Percentiles rank a stretch among this genome's conserved stretches.
phyloP scores from a whole-genome alignment of 306 rosid genomes.

The Pterocarpus macrocarpus region DNA sequence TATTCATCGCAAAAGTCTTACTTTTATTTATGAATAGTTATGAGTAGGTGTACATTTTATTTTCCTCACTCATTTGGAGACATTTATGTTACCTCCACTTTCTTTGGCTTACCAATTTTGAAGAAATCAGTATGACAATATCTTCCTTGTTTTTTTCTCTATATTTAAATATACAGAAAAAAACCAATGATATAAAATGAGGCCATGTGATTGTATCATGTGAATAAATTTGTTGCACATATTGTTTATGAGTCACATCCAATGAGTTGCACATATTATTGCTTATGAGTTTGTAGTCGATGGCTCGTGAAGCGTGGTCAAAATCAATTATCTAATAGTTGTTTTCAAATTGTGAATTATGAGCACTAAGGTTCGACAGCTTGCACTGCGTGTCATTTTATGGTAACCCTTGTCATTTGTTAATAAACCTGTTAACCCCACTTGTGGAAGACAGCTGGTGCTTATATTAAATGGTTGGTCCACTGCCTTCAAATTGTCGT shows the following conservation, averaged over 20 bases:
- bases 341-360: slow-evolving; percentile 29
- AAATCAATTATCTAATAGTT: slow-evolving; percentile 14
- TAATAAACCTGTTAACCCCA: slow-evolving; percentile 17
- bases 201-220: slow-evolving; percentile 37
- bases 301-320: slow-evolving; percentile 1
- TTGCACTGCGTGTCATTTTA: slow-evolving; percentile 30
- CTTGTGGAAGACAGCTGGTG: slow-evolving; percentile 50
- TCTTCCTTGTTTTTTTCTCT: not conserved
- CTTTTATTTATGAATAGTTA: not conserved
- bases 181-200: slow-evolving; percentile 25
- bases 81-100: not conserved
- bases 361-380: slow-evolving; percentile 22
- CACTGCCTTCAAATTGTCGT: slow-evolving; percentile 39
- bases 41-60: not conserved
- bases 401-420: slow-evolving; percentile 33
- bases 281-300: not conserved
- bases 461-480: slow-evolving; percentile 45
- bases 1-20: not conserved
- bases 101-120: slow-evolving; percentile 16
- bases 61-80: not conserved
- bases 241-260: not conserved
- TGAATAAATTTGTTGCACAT: slow-evolving; percentile 16
- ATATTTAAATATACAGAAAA: not conserved
- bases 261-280: slow-evolving; percentile 2
- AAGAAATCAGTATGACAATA: slow-evolving; percentile 7